These are phyloP conservation scores for Nicotiana knightiana DNA, from an alignment of 257 asterid genomes.

Conservation along the genomic window DNA sequence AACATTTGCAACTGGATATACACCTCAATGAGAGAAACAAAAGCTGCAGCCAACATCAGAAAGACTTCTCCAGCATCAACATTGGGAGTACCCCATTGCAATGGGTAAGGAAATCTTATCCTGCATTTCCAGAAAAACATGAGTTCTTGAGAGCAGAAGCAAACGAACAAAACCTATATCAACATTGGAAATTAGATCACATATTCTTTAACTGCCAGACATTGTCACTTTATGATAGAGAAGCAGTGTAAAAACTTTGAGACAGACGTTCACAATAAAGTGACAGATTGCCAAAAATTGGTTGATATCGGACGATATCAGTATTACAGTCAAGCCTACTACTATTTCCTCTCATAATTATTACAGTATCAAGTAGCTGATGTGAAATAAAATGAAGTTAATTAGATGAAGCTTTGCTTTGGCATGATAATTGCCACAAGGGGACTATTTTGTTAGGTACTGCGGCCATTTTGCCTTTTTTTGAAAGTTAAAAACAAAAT, in stretches of 20 bases:
- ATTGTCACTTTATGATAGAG: not conserved
- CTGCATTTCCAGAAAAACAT: conserved; percentile 15
- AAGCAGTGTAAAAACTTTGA: not conserved
- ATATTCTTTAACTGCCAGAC: not conserved
- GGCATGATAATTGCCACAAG: too few species aligned
- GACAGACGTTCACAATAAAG: too few species aligned
- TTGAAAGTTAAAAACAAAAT: not conserved
- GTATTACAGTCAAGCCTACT: not conserved
- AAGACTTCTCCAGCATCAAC: conserved; percentile 24
- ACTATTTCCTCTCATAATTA: not conserved
- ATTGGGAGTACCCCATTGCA: conserved; percentile 44
- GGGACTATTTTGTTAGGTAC: not conserved
- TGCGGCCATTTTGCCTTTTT: not conserved
- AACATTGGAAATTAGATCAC: not conserved
- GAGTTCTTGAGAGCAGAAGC: not conserved
- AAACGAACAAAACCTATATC: not conserved
- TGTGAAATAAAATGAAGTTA: not conserved
- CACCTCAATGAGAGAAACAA: conserved; percentile 25
- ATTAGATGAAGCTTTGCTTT: too few species aligned
- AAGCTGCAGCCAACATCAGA: conserved; percentile 41
- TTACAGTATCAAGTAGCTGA: not conserved
- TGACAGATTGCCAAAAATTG: not conserved
- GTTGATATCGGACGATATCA: not conserved
- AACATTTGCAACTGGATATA: not conserved
- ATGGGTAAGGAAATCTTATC: conserved; percentile 46